A percentile compares a stretch with the other conserved stretches of the same genome.
phyloP scores from a whole-genome alignment of 768 basidiomycete genomes.

The Podaxis sp. region DNA sequence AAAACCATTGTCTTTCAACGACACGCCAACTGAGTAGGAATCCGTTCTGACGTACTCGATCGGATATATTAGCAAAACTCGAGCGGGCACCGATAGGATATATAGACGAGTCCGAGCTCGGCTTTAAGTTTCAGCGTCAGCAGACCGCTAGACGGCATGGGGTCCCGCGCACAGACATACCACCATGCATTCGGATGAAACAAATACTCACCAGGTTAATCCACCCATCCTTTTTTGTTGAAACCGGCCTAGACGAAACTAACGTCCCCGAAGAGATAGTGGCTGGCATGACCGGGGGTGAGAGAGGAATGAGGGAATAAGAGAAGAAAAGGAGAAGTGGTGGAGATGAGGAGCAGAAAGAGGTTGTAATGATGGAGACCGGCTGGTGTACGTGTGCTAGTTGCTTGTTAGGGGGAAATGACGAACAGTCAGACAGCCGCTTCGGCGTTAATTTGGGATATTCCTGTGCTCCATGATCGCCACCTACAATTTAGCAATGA shows the following conservation, averaged over 20 bases:
- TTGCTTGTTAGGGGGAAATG: constrained; percentile 13
- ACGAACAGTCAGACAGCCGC: constrained; percentile 6
- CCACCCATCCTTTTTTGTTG: constrained; percentile 12
- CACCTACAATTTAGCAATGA: background rate
- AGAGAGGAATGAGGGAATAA: background rate
- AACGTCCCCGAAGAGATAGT: constrained; percentile 1
- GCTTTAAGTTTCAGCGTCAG: constrained; percentile 17
- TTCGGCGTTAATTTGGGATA: background rate
- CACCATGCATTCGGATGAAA: background rate
- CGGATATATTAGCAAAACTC: constrained; percentile 27
- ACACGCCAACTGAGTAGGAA: background rate
- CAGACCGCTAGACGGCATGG: no score
- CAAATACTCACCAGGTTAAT: constrained; percentile 12
- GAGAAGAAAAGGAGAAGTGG: background rate
- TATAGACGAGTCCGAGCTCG: constrained; percentile 30
- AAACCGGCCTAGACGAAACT: background rate
- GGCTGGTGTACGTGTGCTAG: constrained; percentile 7
- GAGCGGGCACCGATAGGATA: constrained; percentile 32
- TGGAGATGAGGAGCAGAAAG: background rate
- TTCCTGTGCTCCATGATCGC: background rate
- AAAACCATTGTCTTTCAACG: background rate
- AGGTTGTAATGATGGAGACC: constrained; percentile 8
- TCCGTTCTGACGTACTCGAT: constrained; percentile 22
- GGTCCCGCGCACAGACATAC: background rate
- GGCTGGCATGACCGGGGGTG: background rate